Percentiles rank a stretch among this genome's conserved stretches.
These are phyloP conservation scores for Aureobasidium mangrovei DNA, from an alignment of 2,329 filamentous ascomycete species.

Conservation along the genomic window DNA sequence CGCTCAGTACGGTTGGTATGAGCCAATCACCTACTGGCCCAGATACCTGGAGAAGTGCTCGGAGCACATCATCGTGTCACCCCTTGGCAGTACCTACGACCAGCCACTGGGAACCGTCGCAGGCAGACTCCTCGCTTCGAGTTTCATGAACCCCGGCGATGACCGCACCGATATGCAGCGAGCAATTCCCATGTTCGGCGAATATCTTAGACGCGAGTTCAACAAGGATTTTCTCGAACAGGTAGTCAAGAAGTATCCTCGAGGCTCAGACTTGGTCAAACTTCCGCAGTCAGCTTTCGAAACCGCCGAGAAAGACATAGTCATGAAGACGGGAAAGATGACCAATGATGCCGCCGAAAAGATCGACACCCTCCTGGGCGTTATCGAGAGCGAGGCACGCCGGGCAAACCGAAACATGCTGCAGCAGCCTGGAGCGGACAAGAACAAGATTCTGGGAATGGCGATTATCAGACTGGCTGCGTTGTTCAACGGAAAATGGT, in stretches of 20 bases:
- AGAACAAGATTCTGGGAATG: background rate
- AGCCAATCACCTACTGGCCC: conserved; percentile 5
- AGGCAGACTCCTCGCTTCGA: background rate
- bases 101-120: background rate
- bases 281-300: background rate
- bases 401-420: background rate
- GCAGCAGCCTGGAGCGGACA: background rate
- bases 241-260: background rate
- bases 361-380: background rate
- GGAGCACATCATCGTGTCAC: background rate
- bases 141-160: background rate
- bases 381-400: background rate
- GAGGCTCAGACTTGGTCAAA: background rate
- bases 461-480: background rate
- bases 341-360: background rate
- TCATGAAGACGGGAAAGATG: background rate
- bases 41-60: background rate
- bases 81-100: background rate
- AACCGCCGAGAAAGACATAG: background rate
- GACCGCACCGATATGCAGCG: background rate
- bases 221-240: background rate
- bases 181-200: background rate
- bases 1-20: conserved; percentile 17
- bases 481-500: background rate
- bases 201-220: background rate